Conservation (phyloP, 1,139 yeast genomes). For the Saccharomycopsis crataegensis region DNA sequence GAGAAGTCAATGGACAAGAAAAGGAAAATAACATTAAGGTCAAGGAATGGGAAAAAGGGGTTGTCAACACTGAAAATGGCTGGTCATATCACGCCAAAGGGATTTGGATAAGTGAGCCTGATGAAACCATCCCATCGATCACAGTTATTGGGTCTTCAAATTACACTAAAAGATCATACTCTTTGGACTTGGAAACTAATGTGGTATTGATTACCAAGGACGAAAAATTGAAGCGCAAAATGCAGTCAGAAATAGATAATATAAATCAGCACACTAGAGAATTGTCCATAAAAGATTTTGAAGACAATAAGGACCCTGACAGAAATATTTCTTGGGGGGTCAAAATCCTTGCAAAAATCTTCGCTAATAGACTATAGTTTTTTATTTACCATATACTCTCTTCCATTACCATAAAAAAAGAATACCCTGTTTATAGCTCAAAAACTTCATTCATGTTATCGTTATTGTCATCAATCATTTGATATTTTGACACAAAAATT, state of each 20-base stretch:
- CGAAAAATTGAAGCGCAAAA: slow-evolving; percentile 43
- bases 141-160: slow-evolving; percentile 90
- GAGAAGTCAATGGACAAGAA: slow-evolving; percentile 40
- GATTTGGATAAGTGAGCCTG: slow-evolving; percentile 70
- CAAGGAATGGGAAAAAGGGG: slow-evolving; percentile 82
- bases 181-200: slow-evolving; percentile 82
- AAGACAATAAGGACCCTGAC: slow-evolving; percentile 42
- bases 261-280: slow-evolving; percentile 45
- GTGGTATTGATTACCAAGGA: slow-evolving; percentile 73
- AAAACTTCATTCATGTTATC: not conserved
- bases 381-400: not conserved
- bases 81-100: slow-evolving; percentile 99
- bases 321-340: slow-evolving; percentile 54
- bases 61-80: slow-evolving; percentile 72
- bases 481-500: not conserved
- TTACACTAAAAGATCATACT: slow-evolving; percentile 84
- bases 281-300: slow-evolving; percentile 52
- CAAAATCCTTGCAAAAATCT: slow-evolving; percentile 52
- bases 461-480: not conserved
- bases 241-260: slow-evolving; percentile 59
- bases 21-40: slow-evolving; percentile 45
- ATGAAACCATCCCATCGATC: slow-evolving; percentile 51
- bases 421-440: not conserved
- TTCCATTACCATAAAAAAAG: not conserved
- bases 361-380: slow-evolving; percentile 55